Evolutionary conservation across 768 basidiomycete species (phyloP), one percentile per base, ranked within the genome.

Genomic region (Mycena polygramma): DNA sequence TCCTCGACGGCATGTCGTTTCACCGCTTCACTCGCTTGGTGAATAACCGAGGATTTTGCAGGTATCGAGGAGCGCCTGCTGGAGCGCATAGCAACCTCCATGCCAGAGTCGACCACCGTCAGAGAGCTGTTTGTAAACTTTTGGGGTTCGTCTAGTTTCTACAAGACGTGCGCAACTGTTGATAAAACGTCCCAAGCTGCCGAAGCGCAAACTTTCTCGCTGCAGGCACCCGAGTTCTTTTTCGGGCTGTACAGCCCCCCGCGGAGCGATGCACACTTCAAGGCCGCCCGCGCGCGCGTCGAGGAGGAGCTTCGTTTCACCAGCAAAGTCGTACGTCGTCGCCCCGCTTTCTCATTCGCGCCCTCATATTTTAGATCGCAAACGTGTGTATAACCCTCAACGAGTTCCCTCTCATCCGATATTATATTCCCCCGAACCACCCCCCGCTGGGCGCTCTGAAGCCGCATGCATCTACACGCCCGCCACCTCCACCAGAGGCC

Each of bases 81-180:
- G 73, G 85, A 94, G 73, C 88, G 87, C 45, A 78, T 99, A 46
- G 91, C 91, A 0, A 81, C 91, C 7, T 94, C 93, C 0, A 81
- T 93, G 2, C 95, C 94, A 9, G 90, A 93, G 67, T 91, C 93
- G 2, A 86, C 90, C 73, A 85, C 99, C n/a, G 80, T 97, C 61
- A 91, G 92, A 74, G 98, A 99, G 77, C 85, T 99, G 43, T 98
- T 92, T 80, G 80, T 98, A 73, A 97, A 99, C 80, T 94, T 97
- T 81, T 93, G 94, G 91, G 91, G 97, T 97, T 71, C 65, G 94
- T 81, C 36, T 26, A 48, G 17, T 63, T 43, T 24, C 13, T 37
- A 37, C 20, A 41, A 2, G 46, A 41, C 55, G 37, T 7, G 39
- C 19, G 24, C 20, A 15, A 49, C 26, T 6, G n/a, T 36, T 49